phyloP scores from a whole-genome alignment of 202 grass and related monocot species.

The Zoysia matrella region DNA sequence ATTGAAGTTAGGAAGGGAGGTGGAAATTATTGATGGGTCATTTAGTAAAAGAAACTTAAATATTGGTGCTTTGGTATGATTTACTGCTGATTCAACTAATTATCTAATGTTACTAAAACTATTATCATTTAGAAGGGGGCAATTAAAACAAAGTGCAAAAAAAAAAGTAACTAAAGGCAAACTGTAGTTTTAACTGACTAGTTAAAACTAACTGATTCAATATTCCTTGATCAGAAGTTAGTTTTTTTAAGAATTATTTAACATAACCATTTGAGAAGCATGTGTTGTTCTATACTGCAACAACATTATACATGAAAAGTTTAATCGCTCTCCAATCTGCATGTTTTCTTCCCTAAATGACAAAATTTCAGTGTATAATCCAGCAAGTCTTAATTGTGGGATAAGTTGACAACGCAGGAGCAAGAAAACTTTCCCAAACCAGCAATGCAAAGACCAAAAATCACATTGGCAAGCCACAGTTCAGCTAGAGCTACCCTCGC shows the following conservation, averaged over 20 bases:
- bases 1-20: slow-evolving; percentile 35
- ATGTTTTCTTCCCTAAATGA: background rate
- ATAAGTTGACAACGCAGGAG: background rate
- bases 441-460: background rate
- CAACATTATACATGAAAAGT: background rate
- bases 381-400: background rate
- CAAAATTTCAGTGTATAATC: background rate
- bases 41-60: slow-evolving; percentile 10
- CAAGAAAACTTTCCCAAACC: background rate
- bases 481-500: background rate
- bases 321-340: background rate
- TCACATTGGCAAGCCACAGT: background rate
- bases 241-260: background rate
- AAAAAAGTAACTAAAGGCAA: background rate
- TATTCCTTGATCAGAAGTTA: background rate
- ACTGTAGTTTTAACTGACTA: background rate
- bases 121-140: background rate
- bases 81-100: background rate
- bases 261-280: background rate
- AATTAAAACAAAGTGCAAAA: background rate
- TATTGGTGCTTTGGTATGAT: background rate
- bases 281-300: too few relatives aligned
- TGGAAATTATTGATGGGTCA: background rate
- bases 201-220: background rate
- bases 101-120: background rate